Base-by-base conservation (phyloP, 2,329 filamentous ascomycete genomes). In the Alternaria gaisen region DNA sequence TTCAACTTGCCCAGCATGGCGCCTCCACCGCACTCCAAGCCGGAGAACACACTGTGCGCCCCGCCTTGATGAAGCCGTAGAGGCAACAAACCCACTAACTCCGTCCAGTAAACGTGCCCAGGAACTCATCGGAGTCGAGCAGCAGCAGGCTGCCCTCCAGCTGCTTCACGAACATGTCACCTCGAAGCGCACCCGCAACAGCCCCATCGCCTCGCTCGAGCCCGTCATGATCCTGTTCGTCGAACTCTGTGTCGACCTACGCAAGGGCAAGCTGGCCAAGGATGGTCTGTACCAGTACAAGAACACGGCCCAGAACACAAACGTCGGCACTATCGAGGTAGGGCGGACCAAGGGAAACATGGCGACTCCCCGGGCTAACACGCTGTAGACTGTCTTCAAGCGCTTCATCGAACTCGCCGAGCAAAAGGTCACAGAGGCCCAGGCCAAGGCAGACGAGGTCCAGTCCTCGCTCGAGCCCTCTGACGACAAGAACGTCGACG, bases 251-350 rank as follows among this genome's bases (percentile, higher is more conserved):
- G 95, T 99, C 76, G 94, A 98, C 77, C 89, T 97, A 75, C 93
- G 95, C 84, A 99, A 98, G 84, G 95, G 95, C 74, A 99, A 99
- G 83, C 87, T 95, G 63, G 95, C 94, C 81, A 99, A 99, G 87
- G 95, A 99, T 84, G 95, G 95, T 64, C 87, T 99, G 50, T 99
- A 98, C 81, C 95, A 97, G 81, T 99, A 99, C 88, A 99, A 99
- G 87, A 99, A 99, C 82, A 98, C 97, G 71, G 94, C 94, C 57
- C 95, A 99, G 82, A 99, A 99, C 84, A 97, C 94, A 72, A 98
- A 98, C 79, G 93, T 99, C 70, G 93, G 89, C 73, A 99, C 95
- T 64, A 99, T 99, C 80, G 95, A 98, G 88, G 91, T 93, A 83
- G 79, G 58, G 40, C 5, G 24, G 50, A 36, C 10, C 20, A 18